Conservation (phyloP, 2,329 filamentous ascomycete species). For the Aspergillus sp. region DNA sequence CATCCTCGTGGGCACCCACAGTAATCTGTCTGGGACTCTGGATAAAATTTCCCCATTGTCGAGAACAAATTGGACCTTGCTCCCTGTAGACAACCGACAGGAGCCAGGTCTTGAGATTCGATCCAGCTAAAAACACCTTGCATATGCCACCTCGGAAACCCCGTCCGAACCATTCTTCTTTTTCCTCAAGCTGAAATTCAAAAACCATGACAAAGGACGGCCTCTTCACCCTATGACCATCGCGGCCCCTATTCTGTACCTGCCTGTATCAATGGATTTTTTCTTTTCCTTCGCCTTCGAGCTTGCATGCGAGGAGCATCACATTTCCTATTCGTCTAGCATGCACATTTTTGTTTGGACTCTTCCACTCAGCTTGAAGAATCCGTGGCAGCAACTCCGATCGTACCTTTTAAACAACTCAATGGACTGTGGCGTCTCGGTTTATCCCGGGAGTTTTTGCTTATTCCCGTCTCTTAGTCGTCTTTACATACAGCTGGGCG, state of each 20-base stretch:
- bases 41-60: background rate
- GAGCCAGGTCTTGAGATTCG: constrained; percentile 8
- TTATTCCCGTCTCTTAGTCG: background rate
- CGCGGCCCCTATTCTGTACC: background rate
- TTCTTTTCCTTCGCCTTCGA: constrained; percentile 5
- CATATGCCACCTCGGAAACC: constrained; percentile 23
- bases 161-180: constrained; percentile 17
- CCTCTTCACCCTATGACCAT: background rate
- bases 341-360: background rate
- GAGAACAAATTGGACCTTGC: background rate
- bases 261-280: background rate
- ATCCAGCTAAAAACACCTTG: constrained; percentile 21
- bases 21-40: background rate
- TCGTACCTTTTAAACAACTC: constrained; percentile 1
- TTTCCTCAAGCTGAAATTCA: background rate
- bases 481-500: background rate
- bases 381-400: background rate
- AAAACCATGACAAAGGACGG: background rate
- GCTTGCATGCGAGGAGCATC: background rate
- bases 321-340: background rate
- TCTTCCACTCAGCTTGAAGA: background rate
- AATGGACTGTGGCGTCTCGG: background rate
- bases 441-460: background rate
- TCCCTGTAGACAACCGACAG: background rate
- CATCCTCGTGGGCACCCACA: background rate